Conservation (phyloP, 2,329 filamentous ascomycete genomes). For the Trichophyton mentagrophytes region DNA sequence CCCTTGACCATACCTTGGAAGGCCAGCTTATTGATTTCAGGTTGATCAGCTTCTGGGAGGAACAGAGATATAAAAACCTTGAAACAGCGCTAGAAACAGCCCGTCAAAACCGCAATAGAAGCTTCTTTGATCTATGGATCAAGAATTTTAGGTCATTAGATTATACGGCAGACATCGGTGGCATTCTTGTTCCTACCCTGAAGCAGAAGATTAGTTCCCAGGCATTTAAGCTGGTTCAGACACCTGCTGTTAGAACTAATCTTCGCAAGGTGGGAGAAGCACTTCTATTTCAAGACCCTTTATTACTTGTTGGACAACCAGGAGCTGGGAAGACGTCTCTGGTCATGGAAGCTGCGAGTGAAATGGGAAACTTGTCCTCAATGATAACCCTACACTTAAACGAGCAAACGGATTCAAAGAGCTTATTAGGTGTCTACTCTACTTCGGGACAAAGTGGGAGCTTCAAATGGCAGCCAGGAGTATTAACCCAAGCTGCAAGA, state of each 20-base stretch:
- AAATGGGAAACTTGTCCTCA: conserved; percentile 62
- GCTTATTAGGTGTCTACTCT: conserved; percentile 87
- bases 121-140: conserved; percentile 17
- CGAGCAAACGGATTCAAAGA: conserved; percentile 95
- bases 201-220: conserved; percentile 35
- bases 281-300: conserved; percentile 55
- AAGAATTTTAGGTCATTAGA: conserved; percentile 33
- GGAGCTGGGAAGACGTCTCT: conserved; percentile 86
- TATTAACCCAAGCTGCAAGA: conserved; percentile 81
- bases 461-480: conserved; percentile 84
- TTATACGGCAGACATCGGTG: conserved; percentile 52
- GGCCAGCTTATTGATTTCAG: conserved; percentile 63
- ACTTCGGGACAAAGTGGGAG: conserved; percentile 76
- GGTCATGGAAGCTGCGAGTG: conserved; percentile 66
- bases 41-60: conserved; percentile 55
- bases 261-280: conserved; percentile 54
- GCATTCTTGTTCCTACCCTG: conserved; percentile 51
- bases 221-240: conserved; percentile 48
- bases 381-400: conserved; percentile 95
- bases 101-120: conserved; percentile 16
- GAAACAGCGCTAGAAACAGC: conserved; percentile 18
- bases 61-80: conserved; percentile 42
- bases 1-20: conserved; percentile 61
- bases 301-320: conserved; percentile 69
- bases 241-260: conserved; percentile 60